These are phyloP conservation scores for Acer yangbiense DNA, from an alignment of 345 rosid species.

Conservation along the genomic window DNA sequence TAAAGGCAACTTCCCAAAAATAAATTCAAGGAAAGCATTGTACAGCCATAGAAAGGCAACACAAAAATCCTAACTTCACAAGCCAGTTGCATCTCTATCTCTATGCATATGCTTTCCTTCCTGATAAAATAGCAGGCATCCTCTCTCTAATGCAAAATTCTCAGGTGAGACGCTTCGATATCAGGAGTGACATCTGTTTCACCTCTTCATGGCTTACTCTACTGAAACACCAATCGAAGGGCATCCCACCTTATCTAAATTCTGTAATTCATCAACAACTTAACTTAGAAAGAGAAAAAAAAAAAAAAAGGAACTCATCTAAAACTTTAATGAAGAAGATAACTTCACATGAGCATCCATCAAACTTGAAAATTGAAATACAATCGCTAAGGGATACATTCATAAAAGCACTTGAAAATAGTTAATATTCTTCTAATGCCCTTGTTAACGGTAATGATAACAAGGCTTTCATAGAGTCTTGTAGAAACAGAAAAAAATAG, in stretches of 20 bases:
- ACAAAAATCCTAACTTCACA: background rate
- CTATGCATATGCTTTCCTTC: background rate
- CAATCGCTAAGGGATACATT: background rate
- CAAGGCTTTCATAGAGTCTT: background rate
- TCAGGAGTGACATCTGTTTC: slow-evolving; percentile 26
- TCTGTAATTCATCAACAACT: slow-evolving; percentile 45
- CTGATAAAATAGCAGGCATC: slow-evolving; percentile 3
- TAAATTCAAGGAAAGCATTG: background rate
- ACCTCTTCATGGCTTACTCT: slow-evolving; percentile 36
- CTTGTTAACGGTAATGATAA: background rate
- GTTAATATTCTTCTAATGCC: background rate
- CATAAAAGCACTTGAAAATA: background rate
- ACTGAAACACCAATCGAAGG: slow-evolving; percentile 32
- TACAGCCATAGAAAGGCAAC: background rate
- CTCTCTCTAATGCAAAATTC: slow-evolving; percentile 6
- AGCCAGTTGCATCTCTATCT: background rate
- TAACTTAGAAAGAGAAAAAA: slow-evolving; percentile 27
- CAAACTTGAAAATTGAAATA: background rate
- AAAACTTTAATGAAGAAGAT: background rate
- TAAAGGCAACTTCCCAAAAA: background rate
- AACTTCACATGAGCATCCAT: slow-evolving; percentile 13
- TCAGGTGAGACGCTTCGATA: slow-evolving; percentile 11
- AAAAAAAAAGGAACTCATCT: slow-evolving; percentile 14
- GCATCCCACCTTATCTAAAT: slow-evolving; percentile 38
- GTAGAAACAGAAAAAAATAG: slow-evolving; percentile 2